Conservation (phyloP, 1,284 basidiomycete genomes). For the Austroboletus niveus region DNA sequence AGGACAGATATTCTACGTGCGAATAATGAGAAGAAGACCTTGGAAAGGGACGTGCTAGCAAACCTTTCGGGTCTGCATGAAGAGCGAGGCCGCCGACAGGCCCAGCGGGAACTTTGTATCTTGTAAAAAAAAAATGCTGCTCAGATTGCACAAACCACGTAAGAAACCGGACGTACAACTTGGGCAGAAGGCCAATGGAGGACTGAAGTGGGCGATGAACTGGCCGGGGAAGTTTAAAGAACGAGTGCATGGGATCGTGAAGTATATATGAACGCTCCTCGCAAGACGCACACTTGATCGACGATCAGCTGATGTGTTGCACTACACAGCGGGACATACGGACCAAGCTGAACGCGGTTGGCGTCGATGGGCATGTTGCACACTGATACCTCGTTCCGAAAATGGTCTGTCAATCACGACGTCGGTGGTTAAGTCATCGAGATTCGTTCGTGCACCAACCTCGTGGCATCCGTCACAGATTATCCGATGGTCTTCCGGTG, state of each 20-base stretch:
- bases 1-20: constrained; percentile 62
- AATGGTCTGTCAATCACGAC: constrained; percentile 47
- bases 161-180: constrained; percentile 44
- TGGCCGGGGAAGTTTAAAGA: constrained; percentile 81
- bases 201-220: constrained; percentile 70
- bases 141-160: constrained; percentile 14
- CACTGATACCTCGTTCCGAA: constrained; percentile 75
- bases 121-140: neutral
- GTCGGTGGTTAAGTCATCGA: neutral
- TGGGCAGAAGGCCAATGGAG: constrained; percentile 59
- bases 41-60: constrained; percentile 7
- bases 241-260: constrained; percentile 82
- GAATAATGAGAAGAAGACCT: neutral
- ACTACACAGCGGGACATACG: constrained; percentile 17
- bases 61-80: constrained; percentile 59
- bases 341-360: constrained; percentile 64
- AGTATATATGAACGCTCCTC: constrained; percentile 73
- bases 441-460: constrained; percentile 37
- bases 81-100: constrained; percentile 42
- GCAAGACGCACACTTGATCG: constrained; percentile 68
- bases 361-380: constrained; percentile 67
- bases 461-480: constrained; percentile 57
- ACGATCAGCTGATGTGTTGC: constrained; percentile 6
- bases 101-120: constrained; percentile 71
- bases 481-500: constrained; percentile 52